These are phyloP conservation scores for Zygoascus bituminiphila DNA, from an alignment of 805 yeast genomes.

Conservation along the genomic window DNA sequence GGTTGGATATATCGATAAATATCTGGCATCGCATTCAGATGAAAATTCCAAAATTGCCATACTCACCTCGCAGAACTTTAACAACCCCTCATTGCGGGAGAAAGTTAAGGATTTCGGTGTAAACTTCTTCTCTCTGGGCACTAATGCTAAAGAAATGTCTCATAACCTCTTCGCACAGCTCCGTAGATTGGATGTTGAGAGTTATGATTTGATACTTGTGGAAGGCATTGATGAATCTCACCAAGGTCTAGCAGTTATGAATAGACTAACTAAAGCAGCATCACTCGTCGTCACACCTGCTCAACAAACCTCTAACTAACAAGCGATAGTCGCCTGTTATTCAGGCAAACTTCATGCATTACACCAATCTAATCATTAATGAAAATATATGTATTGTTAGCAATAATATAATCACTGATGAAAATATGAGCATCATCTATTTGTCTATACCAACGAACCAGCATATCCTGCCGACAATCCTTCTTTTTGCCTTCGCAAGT, in stretches of 20 bases:
- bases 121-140: conserved; percentile 32
- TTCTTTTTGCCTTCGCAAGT: conserved; percentile 23
- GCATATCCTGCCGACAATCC: background rate
- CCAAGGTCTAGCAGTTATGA: conserved; percentile 94
- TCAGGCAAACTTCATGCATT: too few species aligned
- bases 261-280: conserved; percentile 81
- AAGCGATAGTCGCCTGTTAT: background rate
- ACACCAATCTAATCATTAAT: too few species aligned
- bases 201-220: conserved; percentile 64
- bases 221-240: conserved; percentile 70
- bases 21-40: background rate
- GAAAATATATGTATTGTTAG: too few species aligned
- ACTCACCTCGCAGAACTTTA: conserved; percentile 2
- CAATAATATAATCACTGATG: too few species aligned
- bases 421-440: too few species aligned
- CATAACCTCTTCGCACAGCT: conserved; percentile 63
- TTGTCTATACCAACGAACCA: background rate
- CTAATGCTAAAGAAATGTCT: conserved; percentile 54
- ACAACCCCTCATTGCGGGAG: background rate
- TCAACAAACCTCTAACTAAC: background rate
- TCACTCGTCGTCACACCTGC: conserved; percentile 34
- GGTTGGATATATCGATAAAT: conserved; percentile 11
- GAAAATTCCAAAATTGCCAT: conserved; percentile 7
- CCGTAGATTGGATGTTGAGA: conserved; percentile 63
- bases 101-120: background rate